Conservation (phyloP, 2,329 filamentous ascomycete genomes). For the Colletotrichum lupini region DNA sequence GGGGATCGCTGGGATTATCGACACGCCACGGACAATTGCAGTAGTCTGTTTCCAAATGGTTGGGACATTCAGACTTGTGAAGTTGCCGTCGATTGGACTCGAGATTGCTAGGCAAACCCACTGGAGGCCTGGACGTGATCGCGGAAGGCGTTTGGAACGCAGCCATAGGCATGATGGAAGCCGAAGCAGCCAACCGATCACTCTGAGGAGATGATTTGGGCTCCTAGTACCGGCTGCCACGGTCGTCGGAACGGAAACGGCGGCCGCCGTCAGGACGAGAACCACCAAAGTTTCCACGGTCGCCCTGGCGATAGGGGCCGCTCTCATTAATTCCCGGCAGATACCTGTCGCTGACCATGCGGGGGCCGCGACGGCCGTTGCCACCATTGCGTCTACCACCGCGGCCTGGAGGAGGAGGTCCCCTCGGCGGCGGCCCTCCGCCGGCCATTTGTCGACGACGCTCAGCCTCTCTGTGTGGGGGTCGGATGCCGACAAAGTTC, state of each 20-base stretch:
- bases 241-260: constrained; percentile 34
- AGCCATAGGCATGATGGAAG: too few relatives aligned
- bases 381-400: constrained; percentile 41
- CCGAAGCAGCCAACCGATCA: neutral
- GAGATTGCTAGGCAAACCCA: neutral
- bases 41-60: neutral
- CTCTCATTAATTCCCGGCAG: constrained; percentile 41
- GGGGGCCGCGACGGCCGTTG: constrained; percentile 41
- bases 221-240: constrained; percentile 21
- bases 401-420: neutral
- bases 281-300: constrained; percentile 36
- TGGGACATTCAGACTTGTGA: neutral
- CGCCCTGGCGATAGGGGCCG: constrained; percentile 37
- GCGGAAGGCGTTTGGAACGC: neutral
- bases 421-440: constrained; percentile 34
- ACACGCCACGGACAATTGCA: neutral
- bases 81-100: neutral
- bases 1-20: neutral
- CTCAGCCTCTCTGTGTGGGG: constrained; percentile 64
- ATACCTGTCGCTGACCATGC: constrained; percentile 48
- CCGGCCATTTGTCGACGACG: constrained; percentile 44
- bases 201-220: neutral
- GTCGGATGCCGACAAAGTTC: constrained; percentile 72
- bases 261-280: constrained; percentile 37
- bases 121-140: too few relatives aligned